Evolutionary conservation across 257 asterid genomes (phyloP), one percentile per base, ranked within the genome.

Genomic region (Rauvolfia tetraphylla): DNA sequence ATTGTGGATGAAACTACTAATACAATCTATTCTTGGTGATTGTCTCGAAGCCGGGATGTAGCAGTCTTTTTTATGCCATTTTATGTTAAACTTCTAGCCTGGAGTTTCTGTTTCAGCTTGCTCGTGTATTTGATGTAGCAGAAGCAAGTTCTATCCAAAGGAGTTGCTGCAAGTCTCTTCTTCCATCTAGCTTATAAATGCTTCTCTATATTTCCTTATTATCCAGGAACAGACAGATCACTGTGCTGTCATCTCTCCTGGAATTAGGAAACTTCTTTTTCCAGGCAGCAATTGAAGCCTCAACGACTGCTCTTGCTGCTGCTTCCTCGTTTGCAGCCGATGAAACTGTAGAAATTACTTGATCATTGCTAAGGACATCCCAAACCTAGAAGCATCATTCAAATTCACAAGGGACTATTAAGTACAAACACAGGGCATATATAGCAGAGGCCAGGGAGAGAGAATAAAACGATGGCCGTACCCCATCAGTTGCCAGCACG

Each of bases 401-500:
- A 42, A 31, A 14, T 27, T 33, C 29, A 31, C 6, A 27, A 57
- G 23, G 33, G 53, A 11, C 1, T 41, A 18, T 1, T 18, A 46
- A 34, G 10, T 54, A 41, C 33, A 23, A 0, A 18, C 15, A 20
- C 15, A 7, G 11, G 31, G 22, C 3, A 7, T 53, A 61, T n/a
- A n/a, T n/a, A n/a, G n/a, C n/a, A n/a, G n/a, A n/a, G n/a, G 49
- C 57, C 27, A 25, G 6, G 73, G 63, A 25, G 9, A 10, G 34
- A 18, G 29, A 39, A 5, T 27, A 39, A 39, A 7, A 15, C 22
- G 5, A 65, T 15, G 27, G 31, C 5, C 79, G 7, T 81, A 89
- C 97, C 93, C 98, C 98, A 39, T 94, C 98, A 1, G 86, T 86
- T n/a, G 97, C 98, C 23, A 92, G 80, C 31, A 94, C 93, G 33